phyloP scores from a whole-genome alignment of 495 filamentous ascomycete genomes.

The Delitschia confertaspora region DNA sequence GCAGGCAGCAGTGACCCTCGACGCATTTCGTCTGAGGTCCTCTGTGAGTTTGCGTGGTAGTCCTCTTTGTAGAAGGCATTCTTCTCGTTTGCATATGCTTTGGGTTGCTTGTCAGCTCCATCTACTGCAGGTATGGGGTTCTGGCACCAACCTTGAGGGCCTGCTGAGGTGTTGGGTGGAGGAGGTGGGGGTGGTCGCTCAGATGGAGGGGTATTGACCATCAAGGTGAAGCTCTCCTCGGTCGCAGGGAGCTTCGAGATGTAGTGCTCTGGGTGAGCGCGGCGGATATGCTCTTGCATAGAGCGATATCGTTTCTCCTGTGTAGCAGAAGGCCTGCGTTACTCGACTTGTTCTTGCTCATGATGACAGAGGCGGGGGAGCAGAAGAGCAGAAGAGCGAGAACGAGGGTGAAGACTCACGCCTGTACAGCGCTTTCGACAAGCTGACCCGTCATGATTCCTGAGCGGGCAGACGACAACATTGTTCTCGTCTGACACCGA shows the following conservation, averaged over 20 bases:
- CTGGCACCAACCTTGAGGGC: conserved; percentile 27
- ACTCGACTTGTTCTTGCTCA: conserved; percentile 3
- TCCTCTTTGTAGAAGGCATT: conserved; percentile 44
- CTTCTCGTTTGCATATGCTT: conserved; percentile 33
- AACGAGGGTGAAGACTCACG: conserved; percentile 49
- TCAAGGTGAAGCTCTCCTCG: conserved; percentile 93
- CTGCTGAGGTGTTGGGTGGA: conserved; percentile 30
- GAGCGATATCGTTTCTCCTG: conserved; percentile 97
- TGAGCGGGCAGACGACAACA: conserved; percentile 93
- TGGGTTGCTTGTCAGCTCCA: conserved; percentile 17
- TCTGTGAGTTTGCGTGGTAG: conserved; percentile 61
- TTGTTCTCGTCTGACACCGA: conserved; percentile 86
- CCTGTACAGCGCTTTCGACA: conserved; percentile 97
- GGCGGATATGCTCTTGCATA: conserved; percentile 98
- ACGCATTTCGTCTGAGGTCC: conserved; percentile 63
- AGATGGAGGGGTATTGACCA: conserved; percentile 83
- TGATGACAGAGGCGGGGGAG: conserved; percentile 12
- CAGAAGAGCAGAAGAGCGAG: conserved; percentile 2
- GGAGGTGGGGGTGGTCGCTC: conserved; percentile 60
- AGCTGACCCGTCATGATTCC: conserved; percentile 91
- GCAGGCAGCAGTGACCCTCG: conserved; percentile 54
- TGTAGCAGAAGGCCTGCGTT: conserved; percentile 14
- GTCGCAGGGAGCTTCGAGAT: conserved; percentile 98
- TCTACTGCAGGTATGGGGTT: conserved; percentile 15
- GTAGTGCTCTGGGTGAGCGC: conserved; percentile 95